These are phyloP conservation scores for Lasiodiplodia theobromae DNA, from an alignment of 2,329 filamentous ascomycete genomes.

Conservation along the genomic window DNA sequence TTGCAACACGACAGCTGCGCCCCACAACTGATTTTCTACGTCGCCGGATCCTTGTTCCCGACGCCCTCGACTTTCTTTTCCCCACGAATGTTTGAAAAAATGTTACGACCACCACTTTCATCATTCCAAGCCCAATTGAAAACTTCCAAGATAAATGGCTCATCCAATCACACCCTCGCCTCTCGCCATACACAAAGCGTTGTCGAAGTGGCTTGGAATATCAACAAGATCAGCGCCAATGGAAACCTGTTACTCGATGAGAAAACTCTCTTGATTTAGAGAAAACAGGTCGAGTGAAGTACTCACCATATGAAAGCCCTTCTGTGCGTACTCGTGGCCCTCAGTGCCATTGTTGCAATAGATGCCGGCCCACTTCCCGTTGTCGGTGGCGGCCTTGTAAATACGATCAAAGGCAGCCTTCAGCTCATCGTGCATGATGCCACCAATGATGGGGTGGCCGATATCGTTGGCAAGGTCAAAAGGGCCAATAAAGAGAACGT, in stretches of 20 bases:
- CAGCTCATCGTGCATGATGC: slow-evolving; percentile 58
- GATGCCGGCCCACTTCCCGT: slow-evolving; percentile 63
- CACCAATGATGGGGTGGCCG: slow-evolving; percentile 58
- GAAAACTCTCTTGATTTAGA: no score
- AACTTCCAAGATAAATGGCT: no score
- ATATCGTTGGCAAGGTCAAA: slow-evolving; percentile 66
- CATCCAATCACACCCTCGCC: slow-evolving; percentile 30
- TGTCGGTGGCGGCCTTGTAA: slow-evolving; percentile 58
- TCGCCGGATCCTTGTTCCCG: no score
- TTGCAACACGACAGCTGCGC: no score
- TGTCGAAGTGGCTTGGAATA: slow-evolving; percentile 50
- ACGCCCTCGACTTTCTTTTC: no score
- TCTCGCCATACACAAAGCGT: slow-evolving; percentile 44
- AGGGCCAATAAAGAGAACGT: slow-evolving; percentile 62
- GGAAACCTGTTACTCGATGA: background rate
- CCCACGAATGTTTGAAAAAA: no score
- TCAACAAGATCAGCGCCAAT: slow-evolving; percentile 55
- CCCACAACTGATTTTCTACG: no score
- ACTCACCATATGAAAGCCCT: slow-evolving; percentile 59
- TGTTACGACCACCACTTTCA: no score
- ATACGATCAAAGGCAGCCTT: slow-evolving; percentile 60
- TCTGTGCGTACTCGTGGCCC: slow-evolving; percentile 59
- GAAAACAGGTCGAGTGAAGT: no score
- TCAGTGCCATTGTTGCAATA: slow-evolving; percentile 62
- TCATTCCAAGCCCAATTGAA: no score